Base-by-base conservation (phyloP, 176 grass and related monocot species). In the Triticum dicoccoides region DNA sequence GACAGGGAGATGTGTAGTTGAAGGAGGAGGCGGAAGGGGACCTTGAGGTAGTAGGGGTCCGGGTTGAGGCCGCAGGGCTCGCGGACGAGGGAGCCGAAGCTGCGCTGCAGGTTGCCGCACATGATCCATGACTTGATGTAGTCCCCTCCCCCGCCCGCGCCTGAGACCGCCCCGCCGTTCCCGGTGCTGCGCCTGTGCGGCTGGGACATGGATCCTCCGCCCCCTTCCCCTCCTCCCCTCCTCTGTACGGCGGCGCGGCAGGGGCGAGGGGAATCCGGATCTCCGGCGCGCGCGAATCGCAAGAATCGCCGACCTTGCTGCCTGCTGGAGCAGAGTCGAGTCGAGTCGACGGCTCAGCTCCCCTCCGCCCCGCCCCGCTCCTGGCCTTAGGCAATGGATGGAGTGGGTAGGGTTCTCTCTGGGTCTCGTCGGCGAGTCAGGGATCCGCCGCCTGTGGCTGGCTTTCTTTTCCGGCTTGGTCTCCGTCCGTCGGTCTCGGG, bases 61-160 rank as follows among this genome's bases (percentile, higher is more conserved):
- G 93, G 81, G 88, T 3, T 8, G 13, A 44, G 23, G 38, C 71
- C 70, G 45, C 93, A 95, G 61, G 96, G 96, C 6, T 98, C 96
- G 38, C 91, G 86, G 25, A 98, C 95, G 10, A 98, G 92, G 34
- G 93, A 86, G 45, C 96, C 92, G 47, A 98, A 86, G 20, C 89
- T 85, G 44, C 91, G 91, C 20, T 98, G 96, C 61, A 98, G 87
- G 87, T 89, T 89, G 80, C 89, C 89, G 66, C 96, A 98, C 91
- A 68, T 51, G 63, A 98, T 95, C 96, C 96, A 98, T 76, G 73
- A 76, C 73, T 91, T 91, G 77, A 90, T 90, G 66, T 91, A 92
- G 64, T 98, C 93, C 82, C 84, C 91, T n/a, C 86, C 79, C 84
- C 73, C 78, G 89, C 87, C 44, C 44, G 45, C 45, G 45, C 45